Percentiles rank a stretch among this genome's conserved stretches.
phyloP scores from a whole-genome alignment of 1,284 basidiomycete genomes.

The Quambalaria eucalypti region DNA sequence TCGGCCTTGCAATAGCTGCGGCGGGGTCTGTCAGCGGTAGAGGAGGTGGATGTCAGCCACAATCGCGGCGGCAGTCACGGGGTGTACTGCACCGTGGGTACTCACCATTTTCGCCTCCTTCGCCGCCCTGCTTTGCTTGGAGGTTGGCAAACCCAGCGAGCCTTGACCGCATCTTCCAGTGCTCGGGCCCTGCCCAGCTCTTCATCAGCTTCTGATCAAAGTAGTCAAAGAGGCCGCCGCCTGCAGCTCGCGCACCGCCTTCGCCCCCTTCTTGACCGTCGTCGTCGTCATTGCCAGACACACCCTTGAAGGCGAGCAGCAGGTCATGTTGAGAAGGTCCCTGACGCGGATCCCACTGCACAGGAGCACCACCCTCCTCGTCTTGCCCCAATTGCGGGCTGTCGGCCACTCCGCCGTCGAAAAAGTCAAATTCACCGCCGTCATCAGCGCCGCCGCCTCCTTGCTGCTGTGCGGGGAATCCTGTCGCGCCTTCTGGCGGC shows the following conservation, averaged over 20 bases:
- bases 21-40: no score
- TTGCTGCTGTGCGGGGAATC: not conserved
- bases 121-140: not conserved
- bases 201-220: constrained; percentile 82
- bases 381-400: not conserved
- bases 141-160: not conserved
- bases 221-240: constrained; percentile 64
- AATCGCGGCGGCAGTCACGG: no score
- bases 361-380: not conserved
- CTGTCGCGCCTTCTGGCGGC: not conserved
- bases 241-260: constrained; percentile 47
- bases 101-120: not conserved
- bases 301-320: constrained; percentile 6
- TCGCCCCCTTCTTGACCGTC: constrained; percentile 27
- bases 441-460: not conserved
- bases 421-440: not conserved
- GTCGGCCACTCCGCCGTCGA: not conserved
- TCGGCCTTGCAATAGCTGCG: not conserved
- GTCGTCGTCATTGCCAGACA: constrained; percentile 5
- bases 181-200: constrained; percentile 97
- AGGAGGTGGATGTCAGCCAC: no score
- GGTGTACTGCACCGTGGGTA: no score
- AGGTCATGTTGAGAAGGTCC: constrained; percentile 3
- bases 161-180: constrained; percentile 71
- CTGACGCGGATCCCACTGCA: not conserved